Evolutionary conservation across 768 basidiomycete species (phyloP).

Genomic region (Pseudohyphozyma bogoriensis): DNA sequence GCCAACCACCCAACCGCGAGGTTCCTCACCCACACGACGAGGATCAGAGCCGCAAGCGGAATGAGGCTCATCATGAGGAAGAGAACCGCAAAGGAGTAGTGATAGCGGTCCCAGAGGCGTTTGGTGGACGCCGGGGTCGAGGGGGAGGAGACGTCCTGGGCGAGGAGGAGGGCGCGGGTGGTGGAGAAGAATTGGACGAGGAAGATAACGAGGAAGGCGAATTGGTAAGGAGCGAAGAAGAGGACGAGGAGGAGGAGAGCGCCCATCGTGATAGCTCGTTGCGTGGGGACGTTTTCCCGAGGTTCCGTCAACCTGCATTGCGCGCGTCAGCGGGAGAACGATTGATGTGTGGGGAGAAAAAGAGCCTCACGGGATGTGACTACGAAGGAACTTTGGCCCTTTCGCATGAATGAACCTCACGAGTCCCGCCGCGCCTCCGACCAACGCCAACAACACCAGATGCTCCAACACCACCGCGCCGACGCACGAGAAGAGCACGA

Average conservation of each 20-base stretch:
- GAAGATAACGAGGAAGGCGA: conserved; percentile 77
- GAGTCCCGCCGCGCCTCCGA: background rate
- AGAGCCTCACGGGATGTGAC: background rate
- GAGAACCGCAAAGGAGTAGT: conserved; percentile 41
- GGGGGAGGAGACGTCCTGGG: background rate
- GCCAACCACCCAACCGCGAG: conserved; percentile 64
- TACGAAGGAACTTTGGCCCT: background rate
- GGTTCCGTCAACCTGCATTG: conserved; percentile 4
- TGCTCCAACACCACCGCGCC: conserved; percentile 9
- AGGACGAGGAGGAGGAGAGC: conserved; percentile 58
- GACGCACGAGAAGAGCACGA: conserved; percentile 1
- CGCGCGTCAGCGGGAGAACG: background rate
- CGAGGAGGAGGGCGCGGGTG: conserved; percentile 29
- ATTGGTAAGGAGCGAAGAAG: conserved; percentile 79
- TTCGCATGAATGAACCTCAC: background rate
- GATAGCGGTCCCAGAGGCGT: conserved; percentile 12
- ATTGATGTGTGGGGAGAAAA: background rate
- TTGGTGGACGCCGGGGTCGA: background rate
- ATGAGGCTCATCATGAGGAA: conserved; percentile 71
- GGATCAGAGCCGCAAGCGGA: conserved; percentile 56
- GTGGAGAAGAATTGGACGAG: conserved; percentile 64
- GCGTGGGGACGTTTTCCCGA: conserved; percentile 1
- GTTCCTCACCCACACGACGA: conserved; percentile 84
- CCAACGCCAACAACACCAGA: background rate
- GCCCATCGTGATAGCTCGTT: conserved; percentile 41